Base-by-base conservation (phyloP, 805 yeast species). In the Starmerella gropengiesseri region DNA sequence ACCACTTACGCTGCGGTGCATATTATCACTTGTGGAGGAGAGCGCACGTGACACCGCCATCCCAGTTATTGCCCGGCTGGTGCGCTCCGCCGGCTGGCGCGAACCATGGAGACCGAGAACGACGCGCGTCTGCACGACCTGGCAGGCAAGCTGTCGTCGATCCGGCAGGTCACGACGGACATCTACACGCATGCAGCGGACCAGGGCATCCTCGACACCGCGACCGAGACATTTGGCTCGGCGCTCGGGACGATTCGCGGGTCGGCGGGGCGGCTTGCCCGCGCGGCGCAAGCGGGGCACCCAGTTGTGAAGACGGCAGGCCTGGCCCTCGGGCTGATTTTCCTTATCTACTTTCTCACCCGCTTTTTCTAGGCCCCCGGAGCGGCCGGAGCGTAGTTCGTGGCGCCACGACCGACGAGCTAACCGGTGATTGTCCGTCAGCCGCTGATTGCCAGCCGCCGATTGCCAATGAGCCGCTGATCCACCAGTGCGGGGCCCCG, bases 111-210 rank as follows among this genome's bases (percentile, higher is more conserved):
- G 47, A 45, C 47, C 22, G 62, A 79, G 68, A 81, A 81, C 60
- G 81, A 81, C 56, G 64, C 65, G 28, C 69, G 78, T 47, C 67
- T 81, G 48, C 73, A 78, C 48, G 71, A 69, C 48, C 66, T 81
- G 18, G 82, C 87, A 2, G 67, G 70, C 40, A 81, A 81, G 57
- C 64, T 81, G 29, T 70, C 83, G 1, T 68, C 77, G 1, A 71
- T 81, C 51, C 70, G 82, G 46, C 66, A 67, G 43, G 74, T 81
- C 20, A 80, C 84, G 40, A 72, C 73, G 49, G 89, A 81, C 46
- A 77, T 81, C 28, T 74, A 78, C 51, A 61, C 65, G 42, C 79
- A 76, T 50, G 81, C 89, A 1, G 66, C 69, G 16, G 76, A 75
- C 46, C 58, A 57, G 41, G 57, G 61, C 26, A 44, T 64, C 17